Evolutionary conservation across 495 filamentous ascomycete species (phyloP).

Genomic region (Podospora anserina): DNA sequence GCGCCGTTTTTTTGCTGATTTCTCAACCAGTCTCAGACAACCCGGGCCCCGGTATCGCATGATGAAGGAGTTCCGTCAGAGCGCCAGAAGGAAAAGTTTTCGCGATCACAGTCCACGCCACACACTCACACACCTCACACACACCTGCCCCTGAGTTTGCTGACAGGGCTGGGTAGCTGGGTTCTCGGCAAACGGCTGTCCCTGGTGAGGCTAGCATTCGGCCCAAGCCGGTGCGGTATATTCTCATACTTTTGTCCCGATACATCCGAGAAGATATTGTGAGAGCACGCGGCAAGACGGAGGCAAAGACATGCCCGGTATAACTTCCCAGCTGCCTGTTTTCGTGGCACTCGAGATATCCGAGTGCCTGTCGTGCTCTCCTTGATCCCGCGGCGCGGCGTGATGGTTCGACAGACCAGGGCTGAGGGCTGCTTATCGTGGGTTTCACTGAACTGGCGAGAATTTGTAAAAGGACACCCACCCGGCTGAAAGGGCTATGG

Average conservation of each 20-base stretch:
- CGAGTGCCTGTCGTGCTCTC: conserved; percentile 4
- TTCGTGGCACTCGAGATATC: neutral
- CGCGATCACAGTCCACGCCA: conserved; percentile 11
- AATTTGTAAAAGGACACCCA: conserved; percentile 11
- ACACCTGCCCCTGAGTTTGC: conserved; percentile 15
- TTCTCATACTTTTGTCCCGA: neutral
- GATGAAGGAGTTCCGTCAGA: conserved; percentile 8
- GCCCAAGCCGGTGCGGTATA: conserved; percentile 20
- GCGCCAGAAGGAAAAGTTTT: conserved; percentile 12
- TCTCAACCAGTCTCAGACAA: neutral
- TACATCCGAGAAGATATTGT: neutral
- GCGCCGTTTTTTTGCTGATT: conserved; percentile 7
- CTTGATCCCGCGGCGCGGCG: conserved; percentile 4
- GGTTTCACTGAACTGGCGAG: conserved; percentile 1
- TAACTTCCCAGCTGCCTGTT: neutral
- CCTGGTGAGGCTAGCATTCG: conserved; percentile 13
- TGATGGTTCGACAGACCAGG: conserved; percentile 1
- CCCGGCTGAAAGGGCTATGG: conserved; percentile 21
- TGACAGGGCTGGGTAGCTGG: conserved; percentile 16
- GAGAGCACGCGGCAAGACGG: neutral
- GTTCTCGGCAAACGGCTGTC: conserved; percentile 2
- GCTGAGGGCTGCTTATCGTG: neutral
- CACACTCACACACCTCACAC: conserved; percentile 9
- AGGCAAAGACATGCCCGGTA: neutral
- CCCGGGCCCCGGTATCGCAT: conserved; percentile 2